A percentile compares a stretch with the other conserved stretches of the same genome.
Conservation (phyloP, 805 yeast species). For the Ogataea neopini region DNA sequence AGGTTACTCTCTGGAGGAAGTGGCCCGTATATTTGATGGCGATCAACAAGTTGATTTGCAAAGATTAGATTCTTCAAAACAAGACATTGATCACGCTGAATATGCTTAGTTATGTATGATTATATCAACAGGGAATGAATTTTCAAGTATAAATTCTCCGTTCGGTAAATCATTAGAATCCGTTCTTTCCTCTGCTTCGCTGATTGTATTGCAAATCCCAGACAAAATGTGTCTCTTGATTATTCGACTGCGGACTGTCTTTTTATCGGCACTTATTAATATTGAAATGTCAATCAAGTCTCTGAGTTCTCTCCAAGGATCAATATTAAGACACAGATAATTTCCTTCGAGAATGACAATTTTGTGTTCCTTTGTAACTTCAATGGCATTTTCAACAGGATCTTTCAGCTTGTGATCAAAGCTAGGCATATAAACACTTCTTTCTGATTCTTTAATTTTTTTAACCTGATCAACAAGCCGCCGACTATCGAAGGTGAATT, state of each 20-base stretch:
- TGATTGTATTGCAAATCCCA: slow-evolving; percentile 34
- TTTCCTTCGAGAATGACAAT: slow-evolving; percentile 44
- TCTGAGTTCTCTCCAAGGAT: slow-evolving; percentile 36
- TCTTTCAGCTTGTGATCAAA: slow-evolving; percentile 44
- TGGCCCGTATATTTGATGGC: slow-evolving; percentile 45
- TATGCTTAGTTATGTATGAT: slow-evolving; percentile 21
- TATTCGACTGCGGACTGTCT: slow-evolving; percentile 32
- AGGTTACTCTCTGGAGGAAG: slow-evolving; percentile 43
- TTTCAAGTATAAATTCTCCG: slow-evolving; percentile 26
- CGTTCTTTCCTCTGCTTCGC: slow-evolving; percentile 40
- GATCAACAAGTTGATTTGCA: slow-evolving; percentile 9
- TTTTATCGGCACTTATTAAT: slow-evolving; percentile 33
- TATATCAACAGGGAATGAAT: slow-evolving; percentile 31
- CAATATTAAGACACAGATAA: slow-evolving; percentile 39
- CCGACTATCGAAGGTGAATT: slow-evolving; percentile 44
- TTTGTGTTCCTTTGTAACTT: slow-evolving; percentile 28
- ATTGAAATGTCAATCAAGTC: slow-evolving; percentile 36
- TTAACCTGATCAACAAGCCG: slow-evolving; percentile 30
- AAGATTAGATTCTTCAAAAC: slow-evolving; percentile 10
- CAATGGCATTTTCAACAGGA: slow-evolving; percentile 39
- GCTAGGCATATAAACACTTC: slow-evolving; percentile 30
- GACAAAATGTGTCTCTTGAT: slow-evolving; percentile 40
- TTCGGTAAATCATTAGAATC: slow-evolving; percentile 42
- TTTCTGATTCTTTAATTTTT: slow-evolving; percentile 5
- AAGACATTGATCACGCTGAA: slow-evolving; percentile 17